Conservation (phyloP, 306 rosid species). For the Sindora glabra region DNA sequence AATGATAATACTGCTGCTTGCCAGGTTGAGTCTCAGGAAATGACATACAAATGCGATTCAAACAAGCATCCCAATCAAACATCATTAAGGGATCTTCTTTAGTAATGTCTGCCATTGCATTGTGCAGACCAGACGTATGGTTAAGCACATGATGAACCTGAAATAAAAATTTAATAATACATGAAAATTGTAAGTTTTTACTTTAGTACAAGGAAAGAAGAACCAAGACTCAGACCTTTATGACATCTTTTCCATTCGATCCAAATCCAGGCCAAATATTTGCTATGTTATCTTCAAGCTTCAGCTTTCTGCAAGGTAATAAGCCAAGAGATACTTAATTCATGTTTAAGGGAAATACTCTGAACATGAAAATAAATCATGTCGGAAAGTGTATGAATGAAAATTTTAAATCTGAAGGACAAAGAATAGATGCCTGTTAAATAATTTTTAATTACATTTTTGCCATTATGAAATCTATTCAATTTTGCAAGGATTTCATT, state of each 20-base stretch:
- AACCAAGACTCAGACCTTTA: conserved; percentile 54
- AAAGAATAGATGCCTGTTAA: neutral
- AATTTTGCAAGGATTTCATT: too few species aligned
- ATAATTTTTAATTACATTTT: too few species aligned
- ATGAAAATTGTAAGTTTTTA: neutral
- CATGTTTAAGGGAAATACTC: neutral
- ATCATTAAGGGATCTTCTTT: conserved; percentile 61
- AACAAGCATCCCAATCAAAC: conserved; percentile 87
- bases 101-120: conserved; percentile 49
- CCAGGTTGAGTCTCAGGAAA: conserved; percentile 89
- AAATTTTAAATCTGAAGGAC: neutral
- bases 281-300: conserved; percentile 70
- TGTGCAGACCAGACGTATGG: conserved; percentile 97
- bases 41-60: conserved; percentile 46
- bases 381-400: neutral
- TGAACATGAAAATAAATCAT: neutral
- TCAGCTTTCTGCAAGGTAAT: conserved; percentile 56
- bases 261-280: conserved; percentile 89
- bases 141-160: conserved; percentile 97
- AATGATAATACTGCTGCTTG: conserved; percentile 82
- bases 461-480: too few species aligned
- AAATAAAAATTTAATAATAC: conserved; percentile 5
- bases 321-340: conserved; percentile 9
- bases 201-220: conserved; percentile 4
- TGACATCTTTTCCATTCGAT: conserved; percentile 61